A percentile compares a stretch with the other conserved stretches of the same genome.
These are phyloP conservation scores for Mimosa bimucronata DNA, from an alignment of 306 rosid species.

Conservation along the genomic window DNA sequence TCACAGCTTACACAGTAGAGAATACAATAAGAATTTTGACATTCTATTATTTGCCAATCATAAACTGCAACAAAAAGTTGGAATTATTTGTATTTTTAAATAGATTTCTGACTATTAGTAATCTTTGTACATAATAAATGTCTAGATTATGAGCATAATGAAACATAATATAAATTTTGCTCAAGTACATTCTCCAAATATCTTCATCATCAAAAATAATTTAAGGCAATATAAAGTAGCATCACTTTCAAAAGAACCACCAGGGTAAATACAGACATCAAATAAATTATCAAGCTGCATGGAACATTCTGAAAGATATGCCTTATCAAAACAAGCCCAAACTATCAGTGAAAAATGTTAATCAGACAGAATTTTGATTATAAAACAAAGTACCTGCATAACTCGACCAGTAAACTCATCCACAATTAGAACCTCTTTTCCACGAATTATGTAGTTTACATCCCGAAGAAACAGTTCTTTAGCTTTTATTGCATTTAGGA, in stretches of 20 bases:
- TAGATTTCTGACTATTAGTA: not conserved
- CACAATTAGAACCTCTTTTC: conserved; percentile 89
- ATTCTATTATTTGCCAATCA: conserved; percentile 1
- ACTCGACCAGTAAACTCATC: conserved; percentile 99
- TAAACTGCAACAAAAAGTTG: conserved; percentile 19
- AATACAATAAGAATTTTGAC: not conserved
- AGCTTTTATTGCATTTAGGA: conserved; percentile 92
- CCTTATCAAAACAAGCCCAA: not conserved
- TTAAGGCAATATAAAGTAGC: not conserved
- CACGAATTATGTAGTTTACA: conserved; percentile 91
- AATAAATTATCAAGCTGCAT: not conserved
- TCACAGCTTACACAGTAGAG: not conserved
- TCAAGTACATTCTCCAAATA: conserved; percentile 16
- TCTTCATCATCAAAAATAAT: not conserved
- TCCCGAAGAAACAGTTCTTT: conserved; percentile 95
- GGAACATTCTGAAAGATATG: not conserved
- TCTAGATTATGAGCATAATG: not conserved
- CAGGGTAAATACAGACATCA: conserved; percentile 1
- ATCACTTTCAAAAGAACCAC: not conserved
- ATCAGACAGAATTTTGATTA: not conserved
- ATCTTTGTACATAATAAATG: not conserved
- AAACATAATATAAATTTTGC: conserved; percentile 17
- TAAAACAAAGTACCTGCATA: conserved; percentile 72
- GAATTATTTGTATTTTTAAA: conserved; percentile 9
- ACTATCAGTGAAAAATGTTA: not conserved